Evolutionary conservation across 306 rosid genomes (phyloP).

Genomic region (Castanospermum australe): DNA sequence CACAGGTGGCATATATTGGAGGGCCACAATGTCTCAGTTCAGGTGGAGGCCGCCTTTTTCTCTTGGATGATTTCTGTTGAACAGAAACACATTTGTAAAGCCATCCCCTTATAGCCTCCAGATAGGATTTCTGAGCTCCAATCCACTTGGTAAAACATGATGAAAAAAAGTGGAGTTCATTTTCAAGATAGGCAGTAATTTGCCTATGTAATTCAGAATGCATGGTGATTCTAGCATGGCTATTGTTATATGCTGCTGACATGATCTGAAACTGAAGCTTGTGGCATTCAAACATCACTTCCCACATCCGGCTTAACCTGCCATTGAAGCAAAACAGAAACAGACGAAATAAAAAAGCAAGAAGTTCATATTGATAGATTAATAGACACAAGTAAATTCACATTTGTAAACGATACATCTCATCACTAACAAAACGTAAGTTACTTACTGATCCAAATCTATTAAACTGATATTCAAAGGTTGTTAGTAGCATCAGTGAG

Average conservation of each 20-base stretch:
- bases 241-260: constrained; percentile 47
- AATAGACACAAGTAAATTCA: not conserved
- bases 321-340: constrained; percentile 17
- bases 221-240: constrained; percentile 53
- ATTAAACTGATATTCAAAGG: not conserved
- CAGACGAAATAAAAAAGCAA: constrained; percentile 30
- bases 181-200: constrained; percentile 64
- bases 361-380: constrained; percentile 5
- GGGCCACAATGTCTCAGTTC: constrained; percentile 44
- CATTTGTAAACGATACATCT: not conserved
- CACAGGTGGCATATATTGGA: constrained; percentile 70
- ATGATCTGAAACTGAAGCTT: constrained; percentile 72
- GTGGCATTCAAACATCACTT: constrained; percentile 87
- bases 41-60: constrained; percentile 41
- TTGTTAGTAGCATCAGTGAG: not conserved
- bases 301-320: constrained; percentile 95
- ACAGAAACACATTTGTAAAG: constrained; percentile 63
- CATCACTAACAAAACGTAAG: not conserved
- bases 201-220: constrained; percentile 70
- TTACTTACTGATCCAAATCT: constrained; percentile 13
- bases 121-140: constrained; percentile 74
- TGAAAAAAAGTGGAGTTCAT: constrained; percentile 60
- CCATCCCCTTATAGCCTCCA: constrained; percentile 74
- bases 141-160: constrained; percentile 78
- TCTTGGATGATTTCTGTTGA: constrained; percentile 51